Conservation (phyloP, 2,329 filamentous ascomycete species). For the Fusarium cyanostomum region DNA sequence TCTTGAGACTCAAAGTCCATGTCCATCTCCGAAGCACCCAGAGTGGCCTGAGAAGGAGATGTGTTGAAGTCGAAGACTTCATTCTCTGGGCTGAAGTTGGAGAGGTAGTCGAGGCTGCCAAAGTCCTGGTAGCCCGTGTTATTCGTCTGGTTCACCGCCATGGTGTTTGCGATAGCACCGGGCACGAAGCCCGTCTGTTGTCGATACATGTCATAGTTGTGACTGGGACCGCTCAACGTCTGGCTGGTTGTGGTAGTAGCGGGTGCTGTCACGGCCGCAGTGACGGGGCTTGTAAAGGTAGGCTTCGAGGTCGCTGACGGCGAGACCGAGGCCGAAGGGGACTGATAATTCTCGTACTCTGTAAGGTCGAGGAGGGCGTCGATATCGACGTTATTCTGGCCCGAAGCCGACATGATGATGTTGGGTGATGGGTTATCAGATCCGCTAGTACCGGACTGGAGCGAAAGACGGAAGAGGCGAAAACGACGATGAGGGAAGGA, state of each 20-base stretch:
- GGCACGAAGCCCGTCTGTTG: constrained; percentile 94
- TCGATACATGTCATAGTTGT: constrained; percentile 94
- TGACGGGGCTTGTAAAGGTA: constrained; percentile 61
- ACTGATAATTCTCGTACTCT: constrained; percentile 72
- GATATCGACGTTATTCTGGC: constrained; percentile 60
- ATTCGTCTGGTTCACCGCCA: constrained; percentile 76
- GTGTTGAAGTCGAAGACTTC: constrained; percentile 79
- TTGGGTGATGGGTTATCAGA: constrained; percentile 13
- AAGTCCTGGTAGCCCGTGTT: constrained; percentile 63
- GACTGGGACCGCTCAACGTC: constrained; percentile 81
- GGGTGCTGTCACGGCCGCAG: constrained; percentile 64
- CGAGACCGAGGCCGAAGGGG: constrained; percentile 63
- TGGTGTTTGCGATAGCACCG: constrained; percentile 81
- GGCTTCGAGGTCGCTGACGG: constrained; percentile 63
- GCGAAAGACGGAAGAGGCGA: constrained; percentile 12
- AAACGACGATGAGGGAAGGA: constrained; percentile 1
- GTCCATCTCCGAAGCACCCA: constrained; percentile 72
- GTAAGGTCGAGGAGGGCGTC: constrained; percentile 69
- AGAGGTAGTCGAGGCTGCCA: constrained; percentile 60
- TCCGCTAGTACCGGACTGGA: constrained; percentile 20
- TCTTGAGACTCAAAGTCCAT: constrained; percentile 61
- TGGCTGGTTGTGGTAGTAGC: constrained; percentile 65
- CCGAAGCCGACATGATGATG: constrained; percentile 52
- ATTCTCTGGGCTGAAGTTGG: constrained; percentile 68
- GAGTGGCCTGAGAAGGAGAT: constrained; percentile 67